Conservation (phyloP, 495 filamentous ascomycete genomes). For the Friedmanniomyces simplex region DNA sequence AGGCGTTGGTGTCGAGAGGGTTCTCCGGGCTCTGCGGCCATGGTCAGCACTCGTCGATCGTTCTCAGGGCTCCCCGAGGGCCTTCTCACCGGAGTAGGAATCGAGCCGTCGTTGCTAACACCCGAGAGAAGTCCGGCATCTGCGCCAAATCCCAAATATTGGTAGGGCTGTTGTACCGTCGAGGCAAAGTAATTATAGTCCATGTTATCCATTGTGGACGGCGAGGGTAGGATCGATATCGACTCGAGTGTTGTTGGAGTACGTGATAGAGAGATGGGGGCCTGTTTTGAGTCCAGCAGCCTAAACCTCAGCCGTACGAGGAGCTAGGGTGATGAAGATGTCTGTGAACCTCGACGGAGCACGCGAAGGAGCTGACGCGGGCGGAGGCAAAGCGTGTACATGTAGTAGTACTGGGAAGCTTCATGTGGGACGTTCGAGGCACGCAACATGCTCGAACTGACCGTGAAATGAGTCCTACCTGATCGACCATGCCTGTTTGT, state of each 20-base stretch:
- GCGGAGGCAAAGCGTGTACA: background rate
- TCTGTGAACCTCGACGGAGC: background rate
- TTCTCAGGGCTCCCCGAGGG: background rate
- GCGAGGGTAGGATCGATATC: background rate
- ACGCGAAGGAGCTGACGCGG: background rate
- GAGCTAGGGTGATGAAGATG: background rate
- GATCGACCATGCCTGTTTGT: background rate
- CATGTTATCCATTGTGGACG: conserved; percentile 14
- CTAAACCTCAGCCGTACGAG: background rate
- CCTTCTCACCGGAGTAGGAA: conserved; percentile 7
- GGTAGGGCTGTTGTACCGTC: conserved; percentile 6
- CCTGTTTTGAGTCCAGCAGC: background rate
- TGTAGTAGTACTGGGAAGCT: background rate
- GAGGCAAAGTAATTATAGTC: conserved; percentile 21
- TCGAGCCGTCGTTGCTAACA: conserved; percentile 3
- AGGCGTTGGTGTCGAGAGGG: conserved; percentile 11
- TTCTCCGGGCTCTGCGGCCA: conserved; percentile 10
- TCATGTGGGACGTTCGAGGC: background rate
- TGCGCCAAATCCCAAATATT: conserved; percentile 10
- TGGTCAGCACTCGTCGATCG: background rate
- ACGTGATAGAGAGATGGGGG: no score
- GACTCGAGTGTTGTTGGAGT: background rate
- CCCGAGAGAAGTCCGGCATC: conserved; percentile 6
- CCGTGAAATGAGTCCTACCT: background rate
- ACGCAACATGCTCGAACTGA: background rate